These are phyloP conservation scores for Agrocybe chaxingu DNA, from an alignment of 768 basidiomycete genomes.

Conservation along the genomic window DNA sequence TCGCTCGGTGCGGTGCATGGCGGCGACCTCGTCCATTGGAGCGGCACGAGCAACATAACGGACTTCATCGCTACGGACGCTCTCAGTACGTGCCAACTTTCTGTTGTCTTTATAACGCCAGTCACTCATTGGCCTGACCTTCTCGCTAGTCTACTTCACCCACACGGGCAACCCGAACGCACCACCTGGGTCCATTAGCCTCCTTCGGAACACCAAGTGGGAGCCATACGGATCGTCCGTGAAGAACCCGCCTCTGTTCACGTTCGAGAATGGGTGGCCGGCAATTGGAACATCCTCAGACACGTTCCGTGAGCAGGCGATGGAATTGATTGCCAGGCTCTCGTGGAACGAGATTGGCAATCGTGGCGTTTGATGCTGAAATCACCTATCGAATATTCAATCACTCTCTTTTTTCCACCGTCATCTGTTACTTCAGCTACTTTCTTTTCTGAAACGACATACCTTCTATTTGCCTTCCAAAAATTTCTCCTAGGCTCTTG, in stretches of 20 bases:
- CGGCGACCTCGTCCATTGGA: no score
- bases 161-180: slow-evolving; percentile 2
- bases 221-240: neutral
- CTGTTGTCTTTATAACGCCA: neutral
- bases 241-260: slow-evolving; percentile 9
- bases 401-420: no score
- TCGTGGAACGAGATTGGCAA: no score
- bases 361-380: no score
- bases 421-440: no score
- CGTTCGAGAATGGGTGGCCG: slow-evolving; percentile 11
- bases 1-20: no score
- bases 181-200: slow-evolving; percentile 2
- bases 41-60: no score
- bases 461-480: no score
- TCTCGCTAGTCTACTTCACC: slow-evolving; percentile 8
- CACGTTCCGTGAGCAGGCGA: slow-evolving; percentile 7
- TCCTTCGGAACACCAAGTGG: slow-evolving; percentile 4
- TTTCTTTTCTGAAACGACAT: no score
- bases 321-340: neutral
- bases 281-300: slow-evolving; percentile 8
- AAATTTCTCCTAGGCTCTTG: no score
- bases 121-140: no score
- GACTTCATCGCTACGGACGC: slow-evolving; percentile 13
- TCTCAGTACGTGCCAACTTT: slow-evolving; percentile 12
- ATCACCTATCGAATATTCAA: no score